phyloP scores from a whole-genome alignment of 345 rosid genomes.

The Populus ilicifolia region DNA sequence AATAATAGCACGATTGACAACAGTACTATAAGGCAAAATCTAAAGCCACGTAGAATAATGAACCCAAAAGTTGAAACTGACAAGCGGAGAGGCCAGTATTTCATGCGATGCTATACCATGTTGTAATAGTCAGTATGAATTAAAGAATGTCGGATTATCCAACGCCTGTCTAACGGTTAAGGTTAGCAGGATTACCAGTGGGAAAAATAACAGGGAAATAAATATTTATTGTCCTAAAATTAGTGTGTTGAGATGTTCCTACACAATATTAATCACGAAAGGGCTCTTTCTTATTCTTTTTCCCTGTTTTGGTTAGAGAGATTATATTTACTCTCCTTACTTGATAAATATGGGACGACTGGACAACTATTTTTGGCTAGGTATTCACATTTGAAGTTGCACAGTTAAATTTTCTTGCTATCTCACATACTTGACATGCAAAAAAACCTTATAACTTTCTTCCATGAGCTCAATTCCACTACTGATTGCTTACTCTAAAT shows the following conservation, averaged over 20 bases:
- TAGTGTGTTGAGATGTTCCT: no score
- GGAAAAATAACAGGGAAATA: no score
- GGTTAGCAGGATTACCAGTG: neutral
- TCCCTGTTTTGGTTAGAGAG: no score
- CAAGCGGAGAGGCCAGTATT: neutral
- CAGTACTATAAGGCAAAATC: neutral
- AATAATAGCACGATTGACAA: neutral
- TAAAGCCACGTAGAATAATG: neutral
- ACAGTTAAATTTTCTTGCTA: neutral
- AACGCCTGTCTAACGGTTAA: no score
- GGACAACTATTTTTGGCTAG: neutral
- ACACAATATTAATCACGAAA: no score
- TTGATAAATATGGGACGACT: neutral
- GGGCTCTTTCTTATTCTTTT: neutral
- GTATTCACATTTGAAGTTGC: neutral
- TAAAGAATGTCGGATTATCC: neutral
- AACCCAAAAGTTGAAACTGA: neutral
- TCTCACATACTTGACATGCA: neutral
- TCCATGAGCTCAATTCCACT: neutral
- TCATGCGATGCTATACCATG: neutral
- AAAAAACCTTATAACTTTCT: neutral
- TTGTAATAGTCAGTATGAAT: neutral
- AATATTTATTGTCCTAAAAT: no score
- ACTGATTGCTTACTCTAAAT: conserved; percentile 50
- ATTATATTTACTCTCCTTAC: neutral